These are phyloP conservation scores for Candida xyloterini DNA, from an alignment of 805 yeast genomes.

Conservation along the genomic window DNA sequence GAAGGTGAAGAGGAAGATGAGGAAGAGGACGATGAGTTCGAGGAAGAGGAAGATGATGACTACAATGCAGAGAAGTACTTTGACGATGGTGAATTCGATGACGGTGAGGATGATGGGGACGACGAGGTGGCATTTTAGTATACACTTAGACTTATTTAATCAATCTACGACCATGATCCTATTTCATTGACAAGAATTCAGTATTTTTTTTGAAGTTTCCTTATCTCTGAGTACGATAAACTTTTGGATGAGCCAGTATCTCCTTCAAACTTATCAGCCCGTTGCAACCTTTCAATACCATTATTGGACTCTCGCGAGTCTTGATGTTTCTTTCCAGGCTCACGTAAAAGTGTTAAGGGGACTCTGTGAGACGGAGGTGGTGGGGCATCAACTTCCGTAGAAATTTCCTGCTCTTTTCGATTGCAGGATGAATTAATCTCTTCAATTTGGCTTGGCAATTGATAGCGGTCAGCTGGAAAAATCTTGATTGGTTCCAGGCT, in stretches of 20 bases:
- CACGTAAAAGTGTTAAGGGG: constrained; percentile 1
- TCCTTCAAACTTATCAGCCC: background rate
- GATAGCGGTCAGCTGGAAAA: background rate
- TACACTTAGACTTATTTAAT: background rate
- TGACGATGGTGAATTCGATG: constrained; percentile 67
- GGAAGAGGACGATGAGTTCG: constrained; percentile 66
- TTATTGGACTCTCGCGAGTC: too few relatives aligned
- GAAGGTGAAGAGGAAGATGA: constrained; percentile 47
- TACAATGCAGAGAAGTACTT: constrained; percentile 79
- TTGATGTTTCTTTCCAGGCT: background rate
- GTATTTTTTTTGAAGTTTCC: constrained; percentile 1
- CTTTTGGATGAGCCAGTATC: background rate
- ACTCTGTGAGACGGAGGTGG: constrained; percentile 5
- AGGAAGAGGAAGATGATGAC: constrained; percentile 74
- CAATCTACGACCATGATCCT: background rate
- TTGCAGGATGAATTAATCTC: too few relatives aligned
- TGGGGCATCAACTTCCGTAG: background rate
- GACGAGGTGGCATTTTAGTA: constrained; percentile 66
- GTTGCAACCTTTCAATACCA: background rate
- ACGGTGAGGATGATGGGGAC: constrained; percentile 57
- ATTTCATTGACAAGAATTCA: background rate
- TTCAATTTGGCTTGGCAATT: too few relatives aligned
- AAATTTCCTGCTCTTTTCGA: too few relatives aligned
- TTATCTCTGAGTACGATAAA: constrained; percentile 7
- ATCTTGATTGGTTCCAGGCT: background rate